A percentile compares a stretch with the other conserved stretches of the same genome.
Conservation (phyloP, 148 eudicot genomes). For the Arctostaphylos glauca region DNA sequence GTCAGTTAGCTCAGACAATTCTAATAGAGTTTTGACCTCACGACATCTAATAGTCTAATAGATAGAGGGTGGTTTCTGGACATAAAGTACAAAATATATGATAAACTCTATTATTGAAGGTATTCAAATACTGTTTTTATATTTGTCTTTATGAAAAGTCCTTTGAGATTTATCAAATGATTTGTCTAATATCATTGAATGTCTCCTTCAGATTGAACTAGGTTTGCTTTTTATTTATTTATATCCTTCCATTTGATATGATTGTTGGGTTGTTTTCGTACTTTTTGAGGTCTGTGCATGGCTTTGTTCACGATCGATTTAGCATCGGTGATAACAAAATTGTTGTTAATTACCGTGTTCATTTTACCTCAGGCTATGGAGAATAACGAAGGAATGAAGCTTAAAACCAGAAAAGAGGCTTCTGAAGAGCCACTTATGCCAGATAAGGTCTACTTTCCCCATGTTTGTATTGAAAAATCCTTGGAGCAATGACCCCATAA, state of each 20-base stretch:
- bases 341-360: slow-evolving; percentile 7
- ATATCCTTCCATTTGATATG: neutral
- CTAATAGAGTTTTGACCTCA: neutral
- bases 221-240: neutral
- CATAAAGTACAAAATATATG: neutral
- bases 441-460: slow-evolving; percentile 61
- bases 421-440: slow-evolving; percentile 49
- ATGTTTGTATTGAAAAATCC: neutral
- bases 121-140: neutral
- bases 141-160: neutral
- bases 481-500: neutral
- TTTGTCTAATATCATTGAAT: neutral
- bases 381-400: slow-evolving; percentile 63
- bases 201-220: neutral
- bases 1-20: neutral
- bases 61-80: neutral
- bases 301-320: neutral
- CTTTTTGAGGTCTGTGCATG: neutral
- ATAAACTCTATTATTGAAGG: neutral
- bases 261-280: neutral
- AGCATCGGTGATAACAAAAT: neutral
- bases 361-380: slow-evolving; percentile 55
- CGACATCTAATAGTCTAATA: neutral
- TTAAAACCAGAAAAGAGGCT: slow-evolving; percentile 61
- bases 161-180: neutral